A percentile compares a stretch with the other conserved stretches of the same genome.
Conservation (phyloP, 345 rosid species). For the Trapa bicornis region DNA sequence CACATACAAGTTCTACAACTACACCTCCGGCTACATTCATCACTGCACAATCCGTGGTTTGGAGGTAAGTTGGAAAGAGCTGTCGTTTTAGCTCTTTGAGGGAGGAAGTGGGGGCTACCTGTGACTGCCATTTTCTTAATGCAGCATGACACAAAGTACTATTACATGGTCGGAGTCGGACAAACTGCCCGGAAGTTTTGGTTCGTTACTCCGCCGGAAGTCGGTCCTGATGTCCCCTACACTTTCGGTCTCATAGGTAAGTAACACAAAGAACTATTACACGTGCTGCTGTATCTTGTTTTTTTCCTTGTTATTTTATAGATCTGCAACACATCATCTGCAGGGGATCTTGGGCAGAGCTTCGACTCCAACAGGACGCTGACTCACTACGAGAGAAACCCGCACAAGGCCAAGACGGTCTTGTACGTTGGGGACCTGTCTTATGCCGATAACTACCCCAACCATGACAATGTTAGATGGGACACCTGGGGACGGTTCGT, state of each 20-base stretch:
- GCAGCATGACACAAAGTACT: conserved; percentile 41
- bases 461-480: conserved; percentile 34
- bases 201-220: conserved; percentile 43
- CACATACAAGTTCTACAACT: background rate
- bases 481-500: conserved; percentile 36
- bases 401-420: conserved; percentile 29
- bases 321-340: background rate
- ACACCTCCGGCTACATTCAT: conserved; percentile 6
- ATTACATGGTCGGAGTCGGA: conserved; percentile 39
- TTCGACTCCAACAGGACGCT: conserved; percentile 36
- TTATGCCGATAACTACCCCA: conserved; percentile 30
- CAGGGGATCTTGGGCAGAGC: conserved; percentile 44
- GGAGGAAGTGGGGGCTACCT: too few species aligned
- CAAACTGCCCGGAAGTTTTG: conserved; percentile 29
- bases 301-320: too few species aligned
- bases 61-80: background rate
- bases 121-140: background rate
- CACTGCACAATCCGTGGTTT: conserved; percentile 3
- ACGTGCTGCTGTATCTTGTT: too few species aligned
- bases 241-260: conserved; percentile 59
- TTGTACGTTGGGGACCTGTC: conserved; percentile 41
- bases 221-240: conserved; percentile 55
- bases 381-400: conserved; percentile 30
- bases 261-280: too few species aligned
- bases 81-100: too few species aligned